Conservation (phyloP, 306 rosid genomes). For the Dalbergia cultrata region DNA sequence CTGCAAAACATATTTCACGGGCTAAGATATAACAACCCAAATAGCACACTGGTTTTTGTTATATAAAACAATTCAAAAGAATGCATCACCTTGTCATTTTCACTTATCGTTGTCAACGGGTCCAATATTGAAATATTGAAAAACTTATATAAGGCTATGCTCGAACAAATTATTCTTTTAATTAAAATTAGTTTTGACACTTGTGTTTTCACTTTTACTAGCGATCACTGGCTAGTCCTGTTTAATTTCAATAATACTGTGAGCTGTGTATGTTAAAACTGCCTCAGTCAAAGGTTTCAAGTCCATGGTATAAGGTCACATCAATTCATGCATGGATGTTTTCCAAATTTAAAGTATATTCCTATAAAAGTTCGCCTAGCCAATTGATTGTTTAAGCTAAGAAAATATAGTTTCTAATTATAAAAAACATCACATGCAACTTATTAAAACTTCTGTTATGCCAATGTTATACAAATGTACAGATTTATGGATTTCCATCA, state of each 20-base stretch:
- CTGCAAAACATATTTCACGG: slow-evolving; percentile 39
- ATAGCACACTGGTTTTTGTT: slow-evolving; percentile 46
- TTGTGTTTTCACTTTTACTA: slow-evolving; percentile 3
- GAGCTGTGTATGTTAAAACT: slow-evolving; percentile 48
- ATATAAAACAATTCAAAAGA: slow-evolving; percentile 15
- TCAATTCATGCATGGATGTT: neutral
- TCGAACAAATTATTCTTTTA: neutral
- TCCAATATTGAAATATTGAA: neutral
- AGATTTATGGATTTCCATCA: no score
- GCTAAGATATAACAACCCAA: slow-evolving; percentile 43
- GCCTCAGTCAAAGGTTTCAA: neutral
- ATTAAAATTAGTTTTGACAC: neutral
- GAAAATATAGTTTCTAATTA: no score
- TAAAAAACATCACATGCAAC: no score
- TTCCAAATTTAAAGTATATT: no score
- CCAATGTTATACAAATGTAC: no score
- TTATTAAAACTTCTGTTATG: no score
- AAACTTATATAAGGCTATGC: slow-evolving; percentile 14
- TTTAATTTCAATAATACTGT: slow-evolving; percentile 41
- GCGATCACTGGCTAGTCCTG: slow-evolving; percentile 22
- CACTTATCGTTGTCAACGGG: slow-evolving; percentile 37
- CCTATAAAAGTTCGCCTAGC: no score
- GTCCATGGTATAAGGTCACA: neutral
- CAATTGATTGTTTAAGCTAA: no score
- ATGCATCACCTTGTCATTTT: slow-evolving; percentile 22